Base-by-base conservation (phyloP, 768 basidiomycete genomes). In the Serpula lacrymans region DNA sequence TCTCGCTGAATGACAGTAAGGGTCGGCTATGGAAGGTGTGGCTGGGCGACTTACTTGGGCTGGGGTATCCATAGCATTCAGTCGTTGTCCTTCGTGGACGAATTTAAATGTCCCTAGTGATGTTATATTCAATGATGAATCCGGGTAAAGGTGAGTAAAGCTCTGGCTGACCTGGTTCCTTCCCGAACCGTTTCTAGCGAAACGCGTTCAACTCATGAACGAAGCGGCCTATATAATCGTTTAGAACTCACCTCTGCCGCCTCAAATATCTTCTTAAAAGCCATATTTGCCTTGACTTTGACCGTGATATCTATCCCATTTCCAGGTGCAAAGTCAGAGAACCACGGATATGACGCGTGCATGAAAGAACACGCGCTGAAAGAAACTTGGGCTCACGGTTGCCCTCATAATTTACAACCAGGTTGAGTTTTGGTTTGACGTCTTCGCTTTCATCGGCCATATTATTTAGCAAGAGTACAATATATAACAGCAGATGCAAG, bases 401-500 rank as follows among this genome's bases (percentile, higher is more conserved):
- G 12, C 74, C 77, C 41, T 83, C 80, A 43, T 71, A 77, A 25
- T 59, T 57, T 49, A 86, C 67, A 38, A 65, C 63, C n/a, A 86
- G 58, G 56, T 78, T 82, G 34, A 86, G 65, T 50, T 86, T 86
- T 12, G 84, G 83, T 57, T 85, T 86, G 18, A 78, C 75, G 41
- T 86, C 82, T 49, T 65, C 77, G 30, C 18, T 10, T 20, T 52
- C 59, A 31, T 58, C 56, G 2, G 56, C 56, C 59, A 61, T 63
- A 45, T 26, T n/a, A n/a, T n/a, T n/a, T n/a, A n/a, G n/a, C n/a
- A n/a, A n/a, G n/a, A n/a, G n/a, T n/a, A n/a, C n/a, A n/a, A n/a
- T n/a, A n/a, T n/a, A n/a, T n/a, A n/a, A n/a, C n/a, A n/a, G n/a
- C n/a, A n/a, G n/a, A n/a, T n/a, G n/a, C n/a, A n/a, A n/a, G n/a